Conservation (phyloP, 768 basidiomycete genomes). For the Rhizopogon salebrosus region DNA sequence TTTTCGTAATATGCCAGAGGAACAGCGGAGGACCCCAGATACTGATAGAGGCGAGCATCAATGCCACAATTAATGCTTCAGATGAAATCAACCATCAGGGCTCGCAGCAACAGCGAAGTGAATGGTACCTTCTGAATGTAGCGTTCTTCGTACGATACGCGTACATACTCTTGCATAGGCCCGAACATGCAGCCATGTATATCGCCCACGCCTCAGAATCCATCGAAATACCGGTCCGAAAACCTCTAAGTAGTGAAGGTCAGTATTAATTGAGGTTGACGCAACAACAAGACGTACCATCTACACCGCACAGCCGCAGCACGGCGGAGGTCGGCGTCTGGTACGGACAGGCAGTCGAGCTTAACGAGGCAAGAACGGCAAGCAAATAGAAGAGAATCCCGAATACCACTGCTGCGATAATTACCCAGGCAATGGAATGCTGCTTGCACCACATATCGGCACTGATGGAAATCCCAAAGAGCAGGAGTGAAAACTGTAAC, state of each 20-base stretch:
- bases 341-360: not conserved
- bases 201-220: not conserved
- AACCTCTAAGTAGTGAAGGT: not conserved
- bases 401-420: not conserved
- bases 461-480: constrained; percentile 1
- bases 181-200: not conserved
- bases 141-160: not conserved
- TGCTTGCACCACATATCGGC: not conserved
- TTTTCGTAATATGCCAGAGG: not conserved
- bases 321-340: not conserved
- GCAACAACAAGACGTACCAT: not conserved
- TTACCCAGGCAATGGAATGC: not conserved
- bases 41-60: not conserved
- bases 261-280: not conserved
- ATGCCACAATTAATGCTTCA: not conserved
- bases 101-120: not conserved
- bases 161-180: not conserved
- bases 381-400: not conserved
- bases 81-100: not conserved
- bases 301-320: not conserved
- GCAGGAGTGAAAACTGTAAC: not conserved
- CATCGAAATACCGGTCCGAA: not conserved
- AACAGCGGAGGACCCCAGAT: not conserved
- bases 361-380: not conserved
- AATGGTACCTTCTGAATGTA: not conserved